These are phyloP conservation scores for Pyrenula massariospora DNA, from an alignment of 495 filamentous ascomycete species.

Conservation along the genomic window DNA sequence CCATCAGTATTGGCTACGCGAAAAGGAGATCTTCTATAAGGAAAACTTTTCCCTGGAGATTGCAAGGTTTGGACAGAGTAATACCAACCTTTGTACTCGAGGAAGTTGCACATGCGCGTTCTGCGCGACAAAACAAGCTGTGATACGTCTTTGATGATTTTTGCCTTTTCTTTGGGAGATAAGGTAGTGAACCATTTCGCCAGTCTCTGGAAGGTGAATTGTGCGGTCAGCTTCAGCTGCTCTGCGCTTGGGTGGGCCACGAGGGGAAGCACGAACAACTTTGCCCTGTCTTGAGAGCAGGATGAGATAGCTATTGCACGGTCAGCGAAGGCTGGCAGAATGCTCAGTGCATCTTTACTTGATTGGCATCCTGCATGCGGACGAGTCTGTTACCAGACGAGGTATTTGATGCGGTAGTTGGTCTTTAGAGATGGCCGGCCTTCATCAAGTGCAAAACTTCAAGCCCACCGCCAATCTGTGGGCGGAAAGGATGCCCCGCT, in stretches of 20 bases:
- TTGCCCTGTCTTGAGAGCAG: constrained; percentile 96
- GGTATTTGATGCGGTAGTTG: no score
- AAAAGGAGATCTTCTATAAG: no score
- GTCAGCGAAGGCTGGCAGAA: neutral
- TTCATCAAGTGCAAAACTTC: neutral
- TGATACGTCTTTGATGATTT: constrained; percentile 99
- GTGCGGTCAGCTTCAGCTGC: constrained; percentile 16
- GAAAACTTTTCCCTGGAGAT: no score
- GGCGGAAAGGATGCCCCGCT: neutral
- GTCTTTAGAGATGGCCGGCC: no score
- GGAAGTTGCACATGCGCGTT: constrained; percentile 99
- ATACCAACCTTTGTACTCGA: constrained; percentile 89
- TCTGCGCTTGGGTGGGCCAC: constrained; percentile 7
- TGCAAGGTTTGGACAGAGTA: no score
- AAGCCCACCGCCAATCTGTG: neutral
- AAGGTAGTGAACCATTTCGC: constrained; percentile 99
- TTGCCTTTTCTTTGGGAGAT: constrained; percentile 96
- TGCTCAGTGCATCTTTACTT: neutral
- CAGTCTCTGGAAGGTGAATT: constrained; percentile 55
- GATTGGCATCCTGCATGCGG: neutral
- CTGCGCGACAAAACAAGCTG: constrained; percentile 91
- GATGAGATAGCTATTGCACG: constrained; percentile 70
- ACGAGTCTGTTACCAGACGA: no score
- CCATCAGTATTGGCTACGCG: no score
- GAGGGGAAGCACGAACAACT: constrained; percentile 61